These are phyloP conservation scores for Haemoproteus tartakovskyi DNA, from an alignment of 169 alveolate genomes.

Conservation along the genomic window DNA sequence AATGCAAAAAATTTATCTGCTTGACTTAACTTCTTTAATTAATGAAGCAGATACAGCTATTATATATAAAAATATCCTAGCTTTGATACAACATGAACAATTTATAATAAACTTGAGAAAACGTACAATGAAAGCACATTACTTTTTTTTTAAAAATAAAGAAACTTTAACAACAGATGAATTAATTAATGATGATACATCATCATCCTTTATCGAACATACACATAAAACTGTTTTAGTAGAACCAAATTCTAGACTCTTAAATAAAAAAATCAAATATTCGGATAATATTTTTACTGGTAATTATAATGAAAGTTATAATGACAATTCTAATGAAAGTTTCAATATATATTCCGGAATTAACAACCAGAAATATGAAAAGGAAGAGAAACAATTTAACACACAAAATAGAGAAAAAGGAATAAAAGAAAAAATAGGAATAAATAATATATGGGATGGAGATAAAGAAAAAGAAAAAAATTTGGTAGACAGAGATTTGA, in stretches of 20 bases:
- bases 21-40: constrained; percentile 21
- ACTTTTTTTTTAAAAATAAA: constrained; percentile 1
- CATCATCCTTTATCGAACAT: too few relatives aligned
- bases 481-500: too few relatives aligned
- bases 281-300: too few relatives aligned
- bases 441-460: background rate
- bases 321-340: too few relatives aligned
- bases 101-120: constrained; percentile 14
- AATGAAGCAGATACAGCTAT: constrained; percentile 19
- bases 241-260: too few relatives aligned
- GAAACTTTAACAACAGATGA: constrained; percentile 1
- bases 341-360: too few relatives aligned
- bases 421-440: background rate
- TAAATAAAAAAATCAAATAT: too few relatives aligned
- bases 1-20: constrained; percentile 8
- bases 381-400: too few relatives aligned
- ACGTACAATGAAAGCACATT: background rate
- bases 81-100: constrained; percentile 27
- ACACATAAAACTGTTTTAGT: too few relatives aligned
- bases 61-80: constrained; percentile 21
- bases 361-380: too few relatives aligned
- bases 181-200: too few relatives aligned
- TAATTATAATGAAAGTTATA: too few relatives aligned
- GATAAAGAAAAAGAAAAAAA: background rate
- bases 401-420: background rate